Base-by-base conservation (phyloP, 2,329 filamentous ascomycete genomes). In the Botrytis galanthina region DNA sequence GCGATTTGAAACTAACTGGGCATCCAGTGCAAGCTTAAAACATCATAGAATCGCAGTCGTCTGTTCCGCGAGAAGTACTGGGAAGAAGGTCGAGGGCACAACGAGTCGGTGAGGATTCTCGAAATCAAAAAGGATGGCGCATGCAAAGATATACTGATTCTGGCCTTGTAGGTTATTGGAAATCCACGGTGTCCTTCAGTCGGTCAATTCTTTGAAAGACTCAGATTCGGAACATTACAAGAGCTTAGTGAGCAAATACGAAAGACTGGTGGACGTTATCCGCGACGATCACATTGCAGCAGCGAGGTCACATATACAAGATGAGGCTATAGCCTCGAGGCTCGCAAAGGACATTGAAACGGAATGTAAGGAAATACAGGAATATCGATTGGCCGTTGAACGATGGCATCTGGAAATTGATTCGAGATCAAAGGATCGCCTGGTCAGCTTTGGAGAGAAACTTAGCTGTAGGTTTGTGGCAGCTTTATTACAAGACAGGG, bases 371-470 rank as follows among this genome's bases (percentile, higher is more conserved):
- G 90, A 92, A 80, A 88, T 98, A 74, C 85, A 91, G 77, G 94
- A 94, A 83, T 96, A 91, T 79, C 86, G 90, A 73, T 83, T 86
- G 46, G 90, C 89, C 1, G 87, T 89, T 16, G 89, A 88, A 81
- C 85, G 89, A 76, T 92, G 91, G 83, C 89, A 91, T 80, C 84
- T 92, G 60, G 92, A 95, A 82, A 92, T 95, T 80, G 93, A 93
- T 81, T 88, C 91, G 9, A 88, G 92, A 78, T 91, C 91, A 74
- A 93, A 94, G 82, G 93, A 96, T 80, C 92, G 95, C 78, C 93
- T 99, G 75, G 91, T 98, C 75, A 97, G 94, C 82, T 94, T 96
- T 78, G 96, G 96, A 72, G 96, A 99, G 87, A 98, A 97, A 84
- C 86, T 99, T 77, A 97, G 94, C 83, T 98, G 95, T 83, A 89